Evolutionary conservation across 78 protist genomes (phyloP).

Genomic region (Chrysochromulina parva): DNA sequence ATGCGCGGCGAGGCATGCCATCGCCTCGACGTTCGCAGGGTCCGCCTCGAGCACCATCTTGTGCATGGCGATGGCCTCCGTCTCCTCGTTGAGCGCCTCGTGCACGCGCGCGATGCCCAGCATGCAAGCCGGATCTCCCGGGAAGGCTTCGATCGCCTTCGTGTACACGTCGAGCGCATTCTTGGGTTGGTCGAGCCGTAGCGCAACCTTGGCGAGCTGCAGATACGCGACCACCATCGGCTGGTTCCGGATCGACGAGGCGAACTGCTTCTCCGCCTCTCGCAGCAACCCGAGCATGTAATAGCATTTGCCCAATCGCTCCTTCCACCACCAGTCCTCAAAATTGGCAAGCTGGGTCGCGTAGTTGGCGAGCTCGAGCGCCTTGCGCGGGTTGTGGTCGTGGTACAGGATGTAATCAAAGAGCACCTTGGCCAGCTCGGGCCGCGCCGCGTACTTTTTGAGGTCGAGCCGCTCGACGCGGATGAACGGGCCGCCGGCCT

Average conservation of each 20-base stretch:
- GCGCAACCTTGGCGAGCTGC: constrained; percentile 65
- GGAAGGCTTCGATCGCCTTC: constrained; percentile 35
- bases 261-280: constrained; percentile 77
- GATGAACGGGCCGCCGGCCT: constrained; percentile 65
- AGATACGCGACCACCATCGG: constrained; percentile 56
- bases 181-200: constrained; percentile 71
- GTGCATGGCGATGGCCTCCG: constrained; percentile 31
- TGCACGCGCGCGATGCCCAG: constrained; percentile 64
- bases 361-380: constrained; percentile 69
- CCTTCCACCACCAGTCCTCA: constrained; percentile 89
- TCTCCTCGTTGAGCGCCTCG: constrained; percentile 49
- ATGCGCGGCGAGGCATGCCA: constrained; percentile 74
- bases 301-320: constrained; percentile 67
- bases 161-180: constrained; percentile 62
- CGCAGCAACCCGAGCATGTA: constrained; percentile 69
- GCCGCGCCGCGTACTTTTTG: constrained; percentile 70
- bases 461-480: constrained; percentile 59
- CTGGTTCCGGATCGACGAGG: constrained; percentile 40
- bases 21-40: constrained; percentile 71
- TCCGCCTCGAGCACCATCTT: constrained; percentile 40
- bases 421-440: constrained; percentile 64
- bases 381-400: constrained; percentile 68
- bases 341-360: constrained; percentile 30
- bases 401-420: constrained; percentile 63
- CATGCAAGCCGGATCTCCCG: constrained; percentile 45